Evolutionary conservation across 768 basidiomycete genomes (phyloP).

Genomic region (Sporobolomyces pararoseus): DNA sequence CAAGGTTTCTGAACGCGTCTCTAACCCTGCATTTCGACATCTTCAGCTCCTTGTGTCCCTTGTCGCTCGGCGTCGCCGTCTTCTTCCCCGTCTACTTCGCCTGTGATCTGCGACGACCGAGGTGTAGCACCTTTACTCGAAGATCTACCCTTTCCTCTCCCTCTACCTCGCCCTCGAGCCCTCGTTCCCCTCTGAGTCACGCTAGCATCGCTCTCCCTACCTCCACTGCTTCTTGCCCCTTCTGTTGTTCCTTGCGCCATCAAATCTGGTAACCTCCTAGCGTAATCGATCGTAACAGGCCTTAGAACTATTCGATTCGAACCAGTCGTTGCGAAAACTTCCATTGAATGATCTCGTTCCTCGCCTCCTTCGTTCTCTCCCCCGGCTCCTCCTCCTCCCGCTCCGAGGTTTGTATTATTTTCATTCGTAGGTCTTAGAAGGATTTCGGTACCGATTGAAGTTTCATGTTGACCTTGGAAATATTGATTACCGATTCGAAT

Average conservation of each 20-base stretch:
- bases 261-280: neutral
- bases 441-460: slow-evolving; percentile 27
- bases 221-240: neutral
- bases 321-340: slow-evolving; percentile 11
- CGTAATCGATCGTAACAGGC: slow-evolving; percentile 19
- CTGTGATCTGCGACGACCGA: neutral
- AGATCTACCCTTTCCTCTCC: neutral
- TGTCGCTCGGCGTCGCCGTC: neutral
- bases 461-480: slow-evolving; percentile 27
- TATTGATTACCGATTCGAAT: slow-evolving; percentile 17
- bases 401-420: neutral
- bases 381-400: neutral
- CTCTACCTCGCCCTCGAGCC: neutral
- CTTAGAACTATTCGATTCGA: slow-evolving; percentile 25
- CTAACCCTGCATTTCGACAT: neutral
- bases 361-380: neutral
- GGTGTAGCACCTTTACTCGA: neutral
- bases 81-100: neutral
- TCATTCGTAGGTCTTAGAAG: neutral
- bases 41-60: neutral
- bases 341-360: neutral
- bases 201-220: neutral
- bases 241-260: neutral
- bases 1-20: neutral
- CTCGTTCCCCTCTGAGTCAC: neutral